These are phyloP conservation scores for Fraxinus excelsior DNA, from an alignment of 257 asterid genomes.

Conservation along the genomic window DNA sequence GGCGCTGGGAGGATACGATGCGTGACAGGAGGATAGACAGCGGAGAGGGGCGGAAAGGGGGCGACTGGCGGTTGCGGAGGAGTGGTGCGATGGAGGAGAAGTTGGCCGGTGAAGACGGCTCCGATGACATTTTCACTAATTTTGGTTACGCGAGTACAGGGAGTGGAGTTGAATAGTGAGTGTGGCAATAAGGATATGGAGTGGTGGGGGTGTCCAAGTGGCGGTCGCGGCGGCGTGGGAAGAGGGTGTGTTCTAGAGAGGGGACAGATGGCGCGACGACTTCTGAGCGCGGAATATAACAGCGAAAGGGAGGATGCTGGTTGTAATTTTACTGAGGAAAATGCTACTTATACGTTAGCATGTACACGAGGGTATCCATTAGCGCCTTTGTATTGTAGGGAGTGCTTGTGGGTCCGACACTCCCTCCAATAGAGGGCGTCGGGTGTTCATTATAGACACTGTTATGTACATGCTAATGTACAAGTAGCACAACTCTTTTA, in stretches of 20 bases:
- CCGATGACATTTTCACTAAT: constrained; percentile 38
- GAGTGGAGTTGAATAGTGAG: neutral
- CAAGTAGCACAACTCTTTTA: too few species aligned
- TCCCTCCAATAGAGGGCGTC: too few species aligned
- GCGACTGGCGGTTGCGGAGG: constrained; percentile 54
- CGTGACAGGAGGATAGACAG: constrained; percentile 71
- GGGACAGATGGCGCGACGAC: neutral
- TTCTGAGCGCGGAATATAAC: neutral
- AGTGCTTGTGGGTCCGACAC: too few species aligned
- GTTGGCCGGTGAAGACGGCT: neutral
- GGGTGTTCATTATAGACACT: too few species aligned
- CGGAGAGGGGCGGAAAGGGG: constrained; percentile 43
- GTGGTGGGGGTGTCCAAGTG: neutral
- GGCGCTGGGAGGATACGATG: constrained; percentile 65
- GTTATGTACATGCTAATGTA: too few species aligned
- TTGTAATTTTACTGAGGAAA: too few species aligned
- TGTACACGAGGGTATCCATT: too few species aligned
- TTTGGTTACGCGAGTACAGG: neutral
- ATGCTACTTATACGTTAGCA: too few species aligned
- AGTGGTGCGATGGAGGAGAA: constrained; percentile 47
- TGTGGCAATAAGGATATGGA: neutral
- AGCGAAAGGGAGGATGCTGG: neutral
- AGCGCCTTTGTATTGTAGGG: too few species aligned
- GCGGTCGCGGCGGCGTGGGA: neutral
- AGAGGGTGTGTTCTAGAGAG: neutral